Evolutionary conservation across 129 eudicot species (phyloP).

Genomic region (Flaveria sonorensis): DNA sequence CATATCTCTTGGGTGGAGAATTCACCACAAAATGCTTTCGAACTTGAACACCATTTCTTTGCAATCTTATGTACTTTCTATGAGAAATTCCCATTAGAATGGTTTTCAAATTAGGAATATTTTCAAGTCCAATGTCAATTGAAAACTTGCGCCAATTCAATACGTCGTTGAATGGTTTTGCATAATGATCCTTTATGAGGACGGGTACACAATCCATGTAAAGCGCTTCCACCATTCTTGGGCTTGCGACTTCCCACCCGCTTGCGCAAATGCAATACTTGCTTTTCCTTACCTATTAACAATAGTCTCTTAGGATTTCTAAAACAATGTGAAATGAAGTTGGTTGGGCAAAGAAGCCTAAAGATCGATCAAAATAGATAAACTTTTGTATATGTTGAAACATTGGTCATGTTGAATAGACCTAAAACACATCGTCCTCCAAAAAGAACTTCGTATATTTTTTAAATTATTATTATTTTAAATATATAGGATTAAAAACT

Average conservation of each 20-base stretch:
- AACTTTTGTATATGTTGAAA: no score
- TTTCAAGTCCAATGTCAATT: conserved; percentile 45
- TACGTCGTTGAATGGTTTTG: conserved; percentile 72
- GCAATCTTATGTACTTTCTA: conserved; percentile 52
- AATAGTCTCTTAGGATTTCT: neutral
- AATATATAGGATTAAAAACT: no score
- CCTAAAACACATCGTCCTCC: neutral
- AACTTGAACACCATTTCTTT: conserved; percentile 46
- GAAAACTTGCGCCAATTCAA: conserved; percentile 65
- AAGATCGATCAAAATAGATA: no score
- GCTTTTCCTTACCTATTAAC: conserved; percentile 41
- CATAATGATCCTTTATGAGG: conserved; percentile 59
- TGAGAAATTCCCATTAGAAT: conserved; percentile 49
- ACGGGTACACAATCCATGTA: conserved; percentile 84
- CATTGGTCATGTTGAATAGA: neutral
- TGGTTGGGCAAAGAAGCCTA: no score
- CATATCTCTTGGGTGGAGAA: conserved; percentile 66
- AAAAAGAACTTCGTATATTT: neutral
- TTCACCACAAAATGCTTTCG: conserved; percentile 70
- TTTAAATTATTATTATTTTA: neutral
- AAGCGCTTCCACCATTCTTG: conserved; percentile 78
- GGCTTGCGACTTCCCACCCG: conserved; percentile 88
- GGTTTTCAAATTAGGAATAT: conserved; percentile 62
- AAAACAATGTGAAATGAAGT: no score
- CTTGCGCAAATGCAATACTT: conserved; percentile 83